phyloP scores from a whole-genome alignment of 441 rosid genomes.

The Populus trichocarpa region DNA sequence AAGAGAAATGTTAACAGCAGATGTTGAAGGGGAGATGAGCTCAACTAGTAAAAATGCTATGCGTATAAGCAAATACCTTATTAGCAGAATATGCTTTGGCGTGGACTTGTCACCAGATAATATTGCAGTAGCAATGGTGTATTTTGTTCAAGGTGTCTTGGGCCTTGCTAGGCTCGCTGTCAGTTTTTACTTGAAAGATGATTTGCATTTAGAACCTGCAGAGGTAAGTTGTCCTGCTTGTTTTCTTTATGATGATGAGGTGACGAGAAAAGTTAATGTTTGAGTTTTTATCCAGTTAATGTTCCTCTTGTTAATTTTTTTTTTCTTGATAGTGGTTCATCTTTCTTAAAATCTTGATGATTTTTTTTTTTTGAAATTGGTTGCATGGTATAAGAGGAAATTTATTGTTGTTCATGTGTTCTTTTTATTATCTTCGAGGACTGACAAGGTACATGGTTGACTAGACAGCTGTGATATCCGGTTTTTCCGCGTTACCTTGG shows the following conservation, averaged over 20 bases:
- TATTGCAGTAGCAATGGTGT: conserved; percentile 93
- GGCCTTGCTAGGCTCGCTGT: conserved; percentile 94
- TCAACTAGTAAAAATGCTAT: conserved; percentile 27
- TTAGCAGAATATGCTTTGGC: conserved; percentile 43
- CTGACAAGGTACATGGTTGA: conserved; percentile 50
- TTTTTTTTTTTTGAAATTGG: not conserved
- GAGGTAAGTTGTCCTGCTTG: conserved; percentile 49
- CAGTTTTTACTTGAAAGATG: conserved; percentile 89
- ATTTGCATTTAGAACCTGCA: conserved; percentile 94
- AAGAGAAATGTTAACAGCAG: conserved; percentile 42
- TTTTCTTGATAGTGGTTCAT: not conserved
- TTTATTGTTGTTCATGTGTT: not conserved
- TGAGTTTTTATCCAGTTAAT: not conserved
- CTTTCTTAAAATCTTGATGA: not conserved
- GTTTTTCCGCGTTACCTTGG: conserved; percentile 95
- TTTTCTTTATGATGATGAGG: not conserved
- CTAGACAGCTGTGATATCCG: conserved; percentile 97
- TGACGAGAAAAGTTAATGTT: not conserved
- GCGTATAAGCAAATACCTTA: conserved; percentile 36
- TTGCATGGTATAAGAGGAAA: not conserved
- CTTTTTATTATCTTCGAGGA: conserved; percentile 12
- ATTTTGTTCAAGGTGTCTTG: conserved; percentile 98
- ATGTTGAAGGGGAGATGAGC: conserved; percentile 36
- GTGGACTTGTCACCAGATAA: conserved; percentile 92
- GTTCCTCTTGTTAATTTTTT: not conserved